Evolutionary conservation across 2,329 filamentous ascomycete species (phyloP), one percentile per base, ranked within the genome.

Genomic region (Lasiodiplodia citricola): DNA sequence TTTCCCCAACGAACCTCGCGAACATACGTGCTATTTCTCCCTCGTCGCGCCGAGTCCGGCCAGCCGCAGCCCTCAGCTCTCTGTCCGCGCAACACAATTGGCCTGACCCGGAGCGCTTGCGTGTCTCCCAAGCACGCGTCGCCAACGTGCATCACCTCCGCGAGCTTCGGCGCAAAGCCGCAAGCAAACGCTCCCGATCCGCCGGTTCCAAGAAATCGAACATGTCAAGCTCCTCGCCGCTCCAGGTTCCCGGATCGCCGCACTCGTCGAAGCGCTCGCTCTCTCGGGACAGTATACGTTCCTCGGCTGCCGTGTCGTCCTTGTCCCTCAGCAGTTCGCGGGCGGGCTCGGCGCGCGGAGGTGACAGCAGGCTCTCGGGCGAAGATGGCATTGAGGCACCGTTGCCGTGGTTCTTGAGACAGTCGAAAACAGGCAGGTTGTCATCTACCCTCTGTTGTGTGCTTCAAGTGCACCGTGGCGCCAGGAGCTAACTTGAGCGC

Each of bases 401-500:
- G 37, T 31, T 69, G 31, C 62, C 67, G 41, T 54, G 51, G 67
- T 90, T 90, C 76, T 78, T 90, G 68, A 79, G 79, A 44, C 77
- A 85, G 67, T 82, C 79, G 31, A 81, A 80, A 70, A 72, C 80
- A 76, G 85, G 87, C 85, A 81, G 70, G 84, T 73, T 76, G 78
- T 67, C 82, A 83, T 70, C 69, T 56, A 52, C 63, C 67, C 69
- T 64, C 67, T 68, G 52, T 37, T 28, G 64, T 44, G 47, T 31
- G n/a, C 44, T 14, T 60, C 55, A 57, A n/a, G 56, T 18, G 56
- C 41, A 35, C 41, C 21, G 38, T 31, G 58, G 38, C 18, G 11
- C n/a, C 58, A 28, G 18, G 47, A 63, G 54, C 67, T 69, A 52
- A 69, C 67, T 31, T 47, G n/a, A 38, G 18, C 74, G 44, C 31